Percentiles rank a stretch among this genome's conserved stretches.
These are phyloP conservation scores for Alternaria gansuensis DNA, from an alignment of 2,329 filamentous ascomycete species.

Conservation along the genomic window DNA sequence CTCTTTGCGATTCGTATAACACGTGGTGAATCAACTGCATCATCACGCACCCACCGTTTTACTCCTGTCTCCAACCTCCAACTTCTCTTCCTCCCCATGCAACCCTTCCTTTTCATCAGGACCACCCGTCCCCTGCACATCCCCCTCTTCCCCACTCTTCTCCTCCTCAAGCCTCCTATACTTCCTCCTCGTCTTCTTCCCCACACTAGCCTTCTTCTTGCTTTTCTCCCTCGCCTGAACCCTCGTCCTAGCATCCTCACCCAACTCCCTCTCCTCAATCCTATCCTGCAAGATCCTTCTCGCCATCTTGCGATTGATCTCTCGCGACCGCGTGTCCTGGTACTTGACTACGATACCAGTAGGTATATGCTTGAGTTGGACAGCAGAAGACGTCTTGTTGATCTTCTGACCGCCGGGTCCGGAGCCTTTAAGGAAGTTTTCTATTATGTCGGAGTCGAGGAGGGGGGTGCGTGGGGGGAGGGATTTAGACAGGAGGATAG, in stretches of 20 bases:
- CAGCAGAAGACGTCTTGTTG: slow-evolving; percentile 96
- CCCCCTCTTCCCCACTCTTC: slow-evolving; percentile 70
- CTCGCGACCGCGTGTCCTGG: slow-evolving; percentile 86
- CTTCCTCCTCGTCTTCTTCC: slow-evolving; percentile 85
- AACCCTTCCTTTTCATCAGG: slow-evolving; percentile 25
- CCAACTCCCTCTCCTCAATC: slow-evolving; percentile 78
- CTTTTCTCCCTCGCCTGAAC: slow-evolving; percentile 70
- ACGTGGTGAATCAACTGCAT: background rate
- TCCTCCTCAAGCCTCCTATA: slow-evolving; percentile 65
- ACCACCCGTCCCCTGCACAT: slow-evolving; percentile 28
- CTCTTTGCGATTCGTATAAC: background rate
- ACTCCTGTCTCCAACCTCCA: background rate
- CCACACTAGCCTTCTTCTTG: slow-evolving; percentile 76
- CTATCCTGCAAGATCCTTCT: slow-evolving; percentile 77
- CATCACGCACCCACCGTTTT: slow-evolving; percentile 12
- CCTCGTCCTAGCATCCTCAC: slow-evolving; percentile 71
- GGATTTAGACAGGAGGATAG: slow-evolving; percentile 25
- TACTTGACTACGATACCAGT: slow-evolving; percentile 94
- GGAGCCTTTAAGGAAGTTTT: slow-evolving; percentile 87
- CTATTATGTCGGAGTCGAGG: slow-evolving; percentile 79
- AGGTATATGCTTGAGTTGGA: slow-evolving; percentile 88
- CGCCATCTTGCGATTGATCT: slow-evolving; percentile 87
- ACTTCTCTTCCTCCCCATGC: slow-evolving; percentile 1
- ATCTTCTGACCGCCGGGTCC: slow-evolving; percentile 97
- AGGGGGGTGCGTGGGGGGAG: slow-evolving; percentile 77